These are phyloP conservation scores for Solanum microdontum DNA, from an alignment of 257 asterid species.

Conservation along the genomic window DNA sequence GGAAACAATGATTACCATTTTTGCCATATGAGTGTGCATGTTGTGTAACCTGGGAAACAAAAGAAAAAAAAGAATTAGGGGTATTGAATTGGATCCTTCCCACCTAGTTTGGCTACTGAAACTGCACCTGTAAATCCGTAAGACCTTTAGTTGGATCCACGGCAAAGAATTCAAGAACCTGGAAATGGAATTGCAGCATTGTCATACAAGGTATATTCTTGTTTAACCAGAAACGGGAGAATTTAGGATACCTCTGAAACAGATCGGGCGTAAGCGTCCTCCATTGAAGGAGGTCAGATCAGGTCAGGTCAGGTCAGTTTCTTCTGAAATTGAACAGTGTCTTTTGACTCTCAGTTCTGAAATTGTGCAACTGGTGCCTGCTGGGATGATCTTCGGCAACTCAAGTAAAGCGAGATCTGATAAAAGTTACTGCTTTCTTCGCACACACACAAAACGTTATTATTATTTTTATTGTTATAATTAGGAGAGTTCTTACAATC, in stretches of 20 bases:
- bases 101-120: not conserved
- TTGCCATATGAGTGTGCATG: constrained; percentile 69
- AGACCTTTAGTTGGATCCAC: constrained; percentile 83
- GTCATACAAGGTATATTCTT: not conserved
- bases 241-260: constrained; percentile 42
- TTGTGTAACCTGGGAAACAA: constrained; percentile 55
- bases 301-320: not conserved
- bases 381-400: not conserved
- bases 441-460: not conserved
- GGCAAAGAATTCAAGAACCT: constrained; percentile 72
- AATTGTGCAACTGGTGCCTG: not conserved
- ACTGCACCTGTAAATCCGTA: constrained; percentile 56
- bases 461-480: not conserved
- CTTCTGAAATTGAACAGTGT: not conserved
- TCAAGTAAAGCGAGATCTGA: not conserved
- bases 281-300: constrained; percentile 39
- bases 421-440: not conserved
- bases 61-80: not conserved
- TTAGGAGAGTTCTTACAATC: not conserved
- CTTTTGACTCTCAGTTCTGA: not conserved
- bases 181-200: constrained; percentile 2
- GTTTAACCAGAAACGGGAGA: not conserved
- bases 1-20: constrained; percentile 35
- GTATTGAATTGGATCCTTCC: not conserved
- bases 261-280: constrained; percentile 88